These are phyloP conservation scores for Garcia nutans DNA, from an alignment of 345 rosid genomes.

Conservation along the genomic window DNA sequence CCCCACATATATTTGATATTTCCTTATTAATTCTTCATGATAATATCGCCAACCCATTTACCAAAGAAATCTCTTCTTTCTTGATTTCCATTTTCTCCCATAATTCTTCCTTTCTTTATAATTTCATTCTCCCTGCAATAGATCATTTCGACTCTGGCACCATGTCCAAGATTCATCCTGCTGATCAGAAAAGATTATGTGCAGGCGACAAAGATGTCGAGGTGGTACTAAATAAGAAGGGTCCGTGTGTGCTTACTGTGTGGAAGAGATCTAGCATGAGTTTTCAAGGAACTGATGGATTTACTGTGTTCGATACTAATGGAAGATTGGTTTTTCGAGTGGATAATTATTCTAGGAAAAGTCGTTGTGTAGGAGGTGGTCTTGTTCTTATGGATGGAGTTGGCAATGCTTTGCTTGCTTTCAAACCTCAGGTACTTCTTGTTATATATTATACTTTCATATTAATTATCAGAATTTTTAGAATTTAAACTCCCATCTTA, in stretches of 20 bases:
- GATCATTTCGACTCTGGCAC: background rate
- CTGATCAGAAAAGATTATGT: conserved; percentile 12
- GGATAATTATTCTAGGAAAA: conserved; percentile 52
- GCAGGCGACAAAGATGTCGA: background rate
- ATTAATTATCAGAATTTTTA: too few relatives aligned
- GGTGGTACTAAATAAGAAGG: background rate
- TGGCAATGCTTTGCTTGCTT: conserved; percentile 44
- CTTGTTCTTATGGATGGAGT: conserved; percentile 57
- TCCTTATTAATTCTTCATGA: background rate
- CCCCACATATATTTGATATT: too few relatives aligned
- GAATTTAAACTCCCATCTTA: too few relatives aligned
- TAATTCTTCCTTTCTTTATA: background rate
- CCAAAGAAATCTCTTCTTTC: background rate
- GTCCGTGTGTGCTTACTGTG: conserved; percentile 33
- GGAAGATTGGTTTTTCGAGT: conserved; percentile 48
- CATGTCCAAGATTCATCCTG: conserved; percentile 49
- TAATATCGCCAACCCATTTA: background rate
- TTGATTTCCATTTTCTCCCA: background rate
- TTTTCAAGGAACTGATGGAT: conserved; percentile 59
- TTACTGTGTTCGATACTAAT: conserved; percentile 42
- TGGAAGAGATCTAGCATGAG: conserved; percentile 62
- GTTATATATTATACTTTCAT: too few relatives aligned
- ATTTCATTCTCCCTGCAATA: too few relatives aligned
- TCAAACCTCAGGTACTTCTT: conserved; percentile 39
- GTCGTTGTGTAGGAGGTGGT: conserved; percentile 5